Evolutionary conservation across 106 monocot species (phyloP), one percentile per base, ranked within the genome.

Genomic region (Dactylorhiza incarnata): DNA sequence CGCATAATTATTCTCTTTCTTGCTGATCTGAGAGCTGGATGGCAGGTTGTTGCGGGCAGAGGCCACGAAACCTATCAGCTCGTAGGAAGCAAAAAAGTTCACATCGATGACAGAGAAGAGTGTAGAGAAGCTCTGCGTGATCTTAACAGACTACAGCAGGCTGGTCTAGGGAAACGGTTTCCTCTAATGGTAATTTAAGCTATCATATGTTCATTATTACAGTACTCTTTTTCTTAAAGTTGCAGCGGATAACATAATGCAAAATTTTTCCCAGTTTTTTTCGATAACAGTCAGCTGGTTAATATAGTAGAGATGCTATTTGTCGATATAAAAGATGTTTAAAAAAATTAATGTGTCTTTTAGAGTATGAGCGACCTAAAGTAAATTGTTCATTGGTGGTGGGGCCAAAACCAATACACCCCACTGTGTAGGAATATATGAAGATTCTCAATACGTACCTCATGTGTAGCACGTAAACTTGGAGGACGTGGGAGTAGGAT

Each of bases 11-110:
- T 76, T 76, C 24, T 75, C 47, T 29, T 76, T 11, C 48, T 76
- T 45, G 26, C 47, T 76, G 75, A 76, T 8, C 15, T 62, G 17
- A 23, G 61, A 62, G 47, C 47, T 29, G 19, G 43, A 76, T 47
- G 45, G 44, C 77, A 77, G 77, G 77, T 77, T 52, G 77, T 77
- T 69, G 77, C 77, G 53, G 77, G 77, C 68, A 77, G 77, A 77
- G 77, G 77, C 52, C 77, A 77, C 68, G 77, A 77, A 77, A 77
- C 77, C 48, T 77, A 53, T 69, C 77, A 77, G 52, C 25, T 77
- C 29, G 29, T 43, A 52, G 77, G 77, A 25, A 54, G 68, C 53
- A 69, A 68, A 20, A 68, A 44, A 45, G 49, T 51, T 4, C 49
- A 69, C 77, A 77, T 77, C 69, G 77, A 77, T 49, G 69, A 77